These are phyloP conservation scores for Trichoderma sp. DNA, from an alignment of 2,329 filamentous ascomycete species.

Conservation along the genomic window DNA sequence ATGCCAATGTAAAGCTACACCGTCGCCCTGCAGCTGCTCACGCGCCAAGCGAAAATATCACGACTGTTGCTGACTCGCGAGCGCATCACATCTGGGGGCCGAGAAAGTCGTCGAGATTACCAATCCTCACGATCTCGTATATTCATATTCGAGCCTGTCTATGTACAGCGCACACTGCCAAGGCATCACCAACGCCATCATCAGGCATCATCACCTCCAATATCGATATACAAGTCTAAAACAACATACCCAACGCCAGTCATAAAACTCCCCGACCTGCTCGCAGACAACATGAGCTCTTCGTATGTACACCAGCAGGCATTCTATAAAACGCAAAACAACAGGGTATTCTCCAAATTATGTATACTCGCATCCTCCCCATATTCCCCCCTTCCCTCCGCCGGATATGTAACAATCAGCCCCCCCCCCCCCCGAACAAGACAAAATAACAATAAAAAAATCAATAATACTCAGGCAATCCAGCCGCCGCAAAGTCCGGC, in stretches of 20 bases:
- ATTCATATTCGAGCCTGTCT: not conserved
- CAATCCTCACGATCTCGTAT: not conserved
- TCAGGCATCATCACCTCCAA: not conserved
- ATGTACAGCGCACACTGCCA: not conserved
- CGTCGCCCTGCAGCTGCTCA: not conserved
- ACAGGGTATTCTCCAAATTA: constrained; percentile 3
- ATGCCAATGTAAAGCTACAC: not conserved
- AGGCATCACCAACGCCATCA: not conserved
- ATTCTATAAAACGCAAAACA: constrained; percentile 8
- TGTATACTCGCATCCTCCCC: not conserved
- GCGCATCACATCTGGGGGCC: not conserved
- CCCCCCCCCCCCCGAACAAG: not conserved
- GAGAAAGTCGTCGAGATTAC: not conserved
- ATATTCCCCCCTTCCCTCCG: too few relatives aligned
- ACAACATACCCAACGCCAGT: not conserved
- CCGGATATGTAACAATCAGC: not conserved
- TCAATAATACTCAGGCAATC: constrained; percentile 43
- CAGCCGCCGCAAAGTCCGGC: constrained; percentile 47
- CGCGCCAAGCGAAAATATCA: not conserved
- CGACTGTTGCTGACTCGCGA: not conserved
- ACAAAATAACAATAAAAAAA: not conserved
- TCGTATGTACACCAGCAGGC: constrained; percentile 1
- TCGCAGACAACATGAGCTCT: not conserved
- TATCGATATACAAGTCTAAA: not conserved
- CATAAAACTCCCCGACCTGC: not conserved